Conservation (phyloP, 2,329 filamentous ascomycete genomes). For the Dactylellina cionopaga region DNA sequence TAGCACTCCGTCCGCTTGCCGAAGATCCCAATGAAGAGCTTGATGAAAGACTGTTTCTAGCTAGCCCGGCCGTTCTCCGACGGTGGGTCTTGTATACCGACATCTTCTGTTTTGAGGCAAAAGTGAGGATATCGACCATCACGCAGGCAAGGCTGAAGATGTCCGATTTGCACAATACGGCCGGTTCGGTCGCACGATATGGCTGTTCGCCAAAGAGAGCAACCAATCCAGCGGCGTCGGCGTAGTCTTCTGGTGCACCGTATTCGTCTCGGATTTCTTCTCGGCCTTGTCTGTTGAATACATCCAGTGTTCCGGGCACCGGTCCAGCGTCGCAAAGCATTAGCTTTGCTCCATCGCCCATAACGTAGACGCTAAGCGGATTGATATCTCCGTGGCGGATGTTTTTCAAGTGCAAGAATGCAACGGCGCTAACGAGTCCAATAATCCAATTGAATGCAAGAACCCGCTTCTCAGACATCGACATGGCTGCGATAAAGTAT, state of each 20-base stretch:
- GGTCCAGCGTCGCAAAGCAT: conserved; percentile 71
- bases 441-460: conserved; percentile 78
- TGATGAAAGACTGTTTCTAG: conserved; percentile 31
- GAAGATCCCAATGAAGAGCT: conserved; percentile 42
- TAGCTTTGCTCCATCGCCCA: conserved; percentile 70
- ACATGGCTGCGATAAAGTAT: conserved; percentile 70
- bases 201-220: conserved; percentile 32
- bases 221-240: conserved; percentile 22
- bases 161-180: conserved; percentile 65
- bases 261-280: conserved; percentile 78
- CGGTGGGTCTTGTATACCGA: conserved; percentile 58
- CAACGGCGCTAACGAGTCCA: conserved; percentile 75
- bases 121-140: conserved; percentile 76
- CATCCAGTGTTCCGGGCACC: conserved; percentile 30
- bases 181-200: conserved; percentile 25
- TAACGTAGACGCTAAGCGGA: conserved; percentile 76
- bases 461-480: conserved; percentile 69
- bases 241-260: conserved; percentile 70
- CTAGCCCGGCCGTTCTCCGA: conserved; percentile 3
- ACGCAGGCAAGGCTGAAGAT: conserved; percentile 78
- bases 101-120: conserved; percentile 74
- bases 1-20: conserved; percentile 26
- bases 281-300: conserved; percentile 50
- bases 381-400: conserved; percentile 75
- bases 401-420: conserved; percentile 73